A percentile compares a stretch with the other conserved stretches of the same genome.
These are phyloP conservation scores for Trametes hirsuta DNA, from an alignment of 1,284 basidiomycete genomes.

Conservation along the genomic window DNA sequence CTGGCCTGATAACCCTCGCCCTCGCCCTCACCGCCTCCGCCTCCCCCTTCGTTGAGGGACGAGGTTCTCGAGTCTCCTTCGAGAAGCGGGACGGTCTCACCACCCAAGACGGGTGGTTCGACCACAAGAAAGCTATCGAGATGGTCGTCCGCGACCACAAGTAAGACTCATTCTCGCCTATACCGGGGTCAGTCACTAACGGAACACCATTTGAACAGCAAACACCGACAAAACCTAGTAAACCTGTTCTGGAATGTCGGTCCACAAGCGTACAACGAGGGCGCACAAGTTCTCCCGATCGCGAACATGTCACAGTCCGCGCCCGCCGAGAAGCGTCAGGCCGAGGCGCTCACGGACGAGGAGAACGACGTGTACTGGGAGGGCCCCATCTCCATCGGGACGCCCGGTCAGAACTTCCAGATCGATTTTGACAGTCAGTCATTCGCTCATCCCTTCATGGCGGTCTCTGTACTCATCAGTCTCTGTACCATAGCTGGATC, in stretches of 20 bases:
- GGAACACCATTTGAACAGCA: slow-evolving; percentile 10
- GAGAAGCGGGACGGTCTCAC: slow-evolving; percentile 28
- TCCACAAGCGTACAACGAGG: slow-evolving; percentile 14
- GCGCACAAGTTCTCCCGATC: not conserved
- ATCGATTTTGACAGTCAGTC: slow-evolving; percentile 34
- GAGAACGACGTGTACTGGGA: slow-evolving; percentile 32
- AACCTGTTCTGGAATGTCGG: slow-evolving; percentile 29
- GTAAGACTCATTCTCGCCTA: slow-evolving; percentile 21
- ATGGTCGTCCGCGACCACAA: slow-evolving; percentile 30
- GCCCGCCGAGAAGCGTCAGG: slow-evolving; percentile 17
- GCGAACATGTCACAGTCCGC: not conserved
- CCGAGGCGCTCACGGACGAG: slow-evolving; percentile 31
- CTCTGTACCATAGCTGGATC: slow-evolving; percentile 16
- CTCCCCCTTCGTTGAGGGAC: slow-evolving; percentile 27
- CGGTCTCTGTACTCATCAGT: too few species aligned
- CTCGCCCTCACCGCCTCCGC: slow-evolving; percentile 31
- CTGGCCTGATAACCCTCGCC: slow-evolving; percentile 29
- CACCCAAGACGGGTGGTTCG: slow-evolving; percentile 32
- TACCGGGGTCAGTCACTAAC: not conserved
- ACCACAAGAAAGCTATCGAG: slow-evolving; percentile 29
- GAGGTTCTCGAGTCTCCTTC: slow-evolving; percentile 28
- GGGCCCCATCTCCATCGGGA: slow-evolving; percentile 34
- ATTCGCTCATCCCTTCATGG: slow-evolving; percentile 15
- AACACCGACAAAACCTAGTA: slow-evolving; percentile 23
- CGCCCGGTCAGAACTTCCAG: slow-evolving; percentile 29